Evolutionary conservation across 495 filamentous ascomycete genomes (phyloP).

Genomic region (Darksidea phi): DNA sequence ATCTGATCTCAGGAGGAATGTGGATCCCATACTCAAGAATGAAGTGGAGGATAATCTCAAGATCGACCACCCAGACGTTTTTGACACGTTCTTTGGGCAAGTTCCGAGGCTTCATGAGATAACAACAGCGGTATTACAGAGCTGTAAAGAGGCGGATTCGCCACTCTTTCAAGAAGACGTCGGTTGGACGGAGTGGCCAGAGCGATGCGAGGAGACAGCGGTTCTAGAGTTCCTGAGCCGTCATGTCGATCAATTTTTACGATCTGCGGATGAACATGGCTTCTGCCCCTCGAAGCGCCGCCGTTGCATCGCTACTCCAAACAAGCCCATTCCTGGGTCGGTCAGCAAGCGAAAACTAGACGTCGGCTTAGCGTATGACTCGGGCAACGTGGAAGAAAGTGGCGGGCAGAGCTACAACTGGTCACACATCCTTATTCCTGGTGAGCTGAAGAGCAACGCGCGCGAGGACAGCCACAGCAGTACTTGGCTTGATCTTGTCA

Average conservation of each 20-base stretch:
- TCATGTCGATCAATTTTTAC: constrained; percentile 22
- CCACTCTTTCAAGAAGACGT: constrained; percentile 28
- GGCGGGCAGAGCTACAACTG: constrained; percentile 22
- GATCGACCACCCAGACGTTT: constrained; percentile 26
- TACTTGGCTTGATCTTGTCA: constrained; percentile 28
- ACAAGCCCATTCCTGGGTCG: constrained; percentile 30
- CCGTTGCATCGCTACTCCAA: constrained; percentile 29
- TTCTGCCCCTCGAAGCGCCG: constrained; percentile 26
- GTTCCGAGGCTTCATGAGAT: constrained; percentile 28
- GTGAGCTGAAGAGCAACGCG: constrained; percentile 32
- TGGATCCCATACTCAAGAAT: constrained; percentile 29
- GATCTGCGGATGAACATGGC: constrained; percentile 15
- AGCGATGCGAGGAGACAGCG: constrained; percentile 18
- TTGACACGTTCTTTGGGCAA: constrained; percentile 28
- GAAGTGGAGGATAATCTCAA: constrained; percentile 30
- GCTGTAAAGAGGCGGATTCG: constrained; percentile 22
- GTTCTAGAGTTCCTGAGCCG: constrained; percentile 20
- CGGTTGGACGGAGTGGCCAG: constrained; percentile 26
- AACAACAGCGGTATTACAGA: constrained; percentile 24
- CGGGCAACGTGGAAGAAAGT: constrained; percentile 9
- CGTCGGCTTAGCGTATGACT: constrained; percentile 15
- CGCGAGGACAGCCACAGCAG: constrained; percentile 29
- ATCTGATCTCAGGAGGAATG: constrained; percentile 23
- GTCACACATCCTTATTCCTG: constrained; percentile 24
- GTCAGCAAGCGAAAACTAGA: constrained; percentile 30